A percentile compares a stretch with the other conserved stretches of the same genome.
Evolutionary conservation across 176 grass and related monocot genomes (phyloP).

Genomic region (Elymus sibiricus): DNA sequence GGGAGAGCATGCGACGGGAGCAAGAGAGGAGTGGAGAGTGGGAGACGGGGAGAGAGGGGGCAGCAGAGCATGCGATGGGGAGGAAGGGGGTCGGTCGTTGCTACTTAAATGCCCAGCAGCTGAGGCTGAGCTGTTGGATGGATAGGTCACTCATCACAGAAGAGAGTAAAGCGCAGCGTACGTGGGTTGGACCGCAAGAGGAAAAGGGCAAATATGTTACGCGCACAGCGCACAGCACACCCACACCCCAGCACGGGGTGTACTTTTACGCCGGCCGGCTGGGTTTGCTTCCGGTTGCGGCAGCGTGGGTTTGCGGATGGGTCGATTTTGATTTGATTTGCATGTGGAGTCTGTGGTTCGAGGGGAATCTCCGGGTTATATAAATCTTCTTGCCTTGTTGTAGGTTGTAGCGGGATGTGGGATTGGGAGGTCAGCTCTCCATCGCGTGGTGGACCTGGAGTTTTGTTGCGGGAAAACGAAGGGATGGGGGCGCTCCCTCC

Average conservation of each 20-base stretch:
- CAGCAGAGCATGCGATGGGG: background rate
- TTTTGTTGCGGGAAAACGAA: slow-evolving; percentile 40
- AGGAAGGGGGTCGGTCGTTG: background rate
- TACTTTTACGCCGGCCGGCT: background rate
- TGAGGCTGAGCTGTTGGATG: background rate
- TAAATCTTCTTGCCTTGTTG: background rate
- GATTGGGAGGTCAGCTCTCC: background rate
- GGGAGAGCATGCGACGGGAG: slow-evolving; percentile 36
- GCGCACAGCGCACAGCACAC: background rate
- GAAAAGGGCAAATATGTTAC: background rate
- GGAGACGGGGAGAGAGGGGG: background rate
- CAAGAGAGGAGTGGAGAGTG: background rate
- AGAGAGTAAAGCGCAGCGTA: background rate
- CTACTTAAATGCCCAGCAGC: slow-evolving; percentile 57
- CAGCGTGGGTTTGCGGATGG: background rate
- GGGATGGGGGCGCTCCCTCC: slow-evolving; percentile 22
- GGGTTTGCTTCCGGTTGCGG: background rate
- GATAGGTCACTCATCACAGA: background rate
- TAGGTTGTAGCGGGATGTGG: background rate
- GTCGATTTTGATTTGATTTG: slow-evolving; percentile 6
- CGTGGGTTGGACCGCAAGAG: background rate
- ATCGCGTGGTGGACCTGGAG: background rate
- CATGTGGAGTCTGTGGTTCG: slow-evolving; percentile 38
- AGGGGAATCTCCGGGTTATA: slow-evolving; percentile 26
- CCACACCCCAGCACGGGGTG: too few relatives aligned